Conservation (phyloP, 768 basidiomycete genomes). For the Rhizopogon vinicolor region DNA sequence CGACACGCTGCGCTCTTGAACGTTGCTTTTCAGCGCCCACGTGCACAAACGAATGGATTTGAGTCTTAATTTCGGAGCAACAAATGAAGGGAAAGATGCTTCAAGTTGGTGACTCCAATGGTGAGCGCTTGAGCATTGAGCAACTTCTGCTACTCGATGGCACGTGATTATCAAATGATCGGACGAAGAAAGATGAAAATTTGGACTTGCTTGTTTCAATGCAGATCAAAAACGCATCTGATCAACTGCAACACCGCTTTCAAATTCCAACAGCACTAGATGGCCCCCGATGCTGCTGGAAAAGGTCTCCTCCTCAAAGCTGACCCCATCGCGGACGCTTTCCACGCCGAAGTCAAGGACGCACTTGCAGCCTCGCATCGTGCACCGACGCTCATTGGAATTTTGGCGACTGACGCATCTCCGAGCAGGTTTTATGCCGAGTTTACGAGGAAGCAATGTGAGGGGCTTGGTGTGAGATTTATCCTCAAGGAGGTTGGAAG, state of each 20-base stretch:
- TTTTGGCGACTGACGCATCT: constrained; percentile 78
- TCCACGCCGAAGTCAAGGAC: constrained; percentile 62
- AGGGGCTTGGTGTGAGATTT: constrained; percentile 83
- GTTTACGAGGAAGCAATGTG: constrained; percentile 90
- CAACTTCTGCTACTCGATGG: too few species aligned
- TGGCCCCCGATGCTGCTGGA: constrained; percentile 32
- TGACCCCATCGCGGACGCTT: constrained; percentile 67
- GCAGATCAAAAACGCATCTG: neutral
- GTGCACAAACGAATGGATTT: too few species aligned
- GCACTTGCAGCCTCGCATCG: constrained; percentile 33
- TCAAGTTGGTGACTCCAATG: too few species aligned
- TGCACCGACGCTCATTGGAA: constrained; percentile 81
- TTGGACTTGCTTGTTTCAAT: neutral
- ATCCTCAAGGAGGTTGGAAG: constrained; percentile 63
- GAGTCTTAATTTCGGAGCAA: too few species aligned
- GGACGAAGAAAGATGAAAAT: neutral
- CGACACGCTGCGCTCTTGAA: too few species aligned
- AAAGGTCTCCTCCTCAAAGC: constrained; percentile 80
- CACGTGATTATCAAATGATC: constrained; percentile 1
- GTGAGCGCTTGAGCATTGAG: too few species aligned
- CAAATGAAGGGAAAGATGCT: too few species aligned
- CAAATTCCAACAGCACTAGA: constrained; percentile 1
- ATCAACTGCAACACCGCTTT: neutral
- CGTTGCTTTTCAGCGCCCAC: too few species aligned
- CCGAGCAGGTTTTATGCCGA: constrained; percentile 83